Conservation (phyloP, 1,139 yeast species). For the Kurtzmaniella quercitrusa region DNA sequence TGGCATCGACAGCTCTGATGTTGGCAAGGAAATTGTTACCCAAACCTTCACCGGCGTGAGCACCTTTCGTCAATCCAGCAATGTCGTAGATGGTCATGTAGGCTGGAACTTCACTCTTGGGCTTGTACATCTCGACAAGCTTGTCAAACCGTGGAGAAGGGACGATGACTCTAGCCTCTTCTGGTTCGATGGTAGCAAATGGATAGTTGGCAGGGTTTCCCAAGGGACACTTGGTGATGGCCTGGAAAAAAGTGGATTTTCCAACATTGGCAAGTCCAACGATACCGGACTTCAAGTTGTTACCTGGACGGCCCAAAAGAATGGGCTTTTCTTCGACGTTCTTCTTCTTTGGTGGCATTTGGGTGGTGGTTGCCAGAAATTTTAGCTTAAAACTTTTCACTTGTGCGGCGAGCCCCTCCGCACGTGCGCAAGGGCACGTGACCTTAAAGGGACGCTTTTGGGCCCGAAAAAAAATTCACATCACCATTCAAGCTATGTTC, state of each 20-base stretch:
- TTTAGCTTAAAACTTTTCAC: not conserved
- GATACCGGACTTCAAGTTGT: slow-evolving; percentile 92
- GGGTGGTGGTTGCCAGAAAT: not conserved
- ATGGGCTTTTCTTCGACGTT: slow-evolving; percentile 80
- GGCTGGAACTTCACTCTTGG: slow-evolving; percentile 88
- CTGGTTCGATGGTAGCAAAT: slow-evolving; percentile 98
- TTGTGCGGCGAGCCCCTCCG: not conserved
- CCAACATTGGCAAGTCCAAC: slow-evolving; percentile 95
- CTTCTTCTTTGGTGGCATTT: slow-evolving; percentile 94
- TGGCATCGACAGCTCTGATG: slow-evolving; percentile 96
- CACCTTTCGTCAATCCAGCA: slow-evolving; percentile 98
- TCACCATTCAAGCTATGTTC: not conserved
- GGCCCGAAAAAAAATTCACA: not conserved
- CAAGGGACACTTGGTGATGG: slow-evolving; percentile 82
- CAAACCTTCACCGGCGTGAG: slow-evolving; percentile 95
- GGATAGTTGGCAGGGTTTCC: slow-evolving; percentile 99
- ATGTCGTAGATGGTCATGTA: slow-evolving; percentile 91
- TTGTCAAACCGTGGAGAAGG: slow-evolving; percentile 89
- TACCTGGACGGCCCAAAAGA: slow-evolving; percentile 96
- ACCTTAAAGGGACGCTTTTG: too few relatives aligned
- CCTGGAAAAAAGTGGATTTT: slow-evolving; percentile 66
- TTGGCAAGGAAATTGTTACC: slow-evolving; percentile 98
- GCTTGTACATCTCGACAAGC: slow-evolving; percentile 69
- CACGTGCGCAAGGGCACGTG: not conserved
- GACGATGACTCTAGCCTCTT: slow-evolving; percentile 95